Evolutionary conservation across 129 eudicot genomes (phyloP).

Genomic region (Solidago caesia): DNA sequence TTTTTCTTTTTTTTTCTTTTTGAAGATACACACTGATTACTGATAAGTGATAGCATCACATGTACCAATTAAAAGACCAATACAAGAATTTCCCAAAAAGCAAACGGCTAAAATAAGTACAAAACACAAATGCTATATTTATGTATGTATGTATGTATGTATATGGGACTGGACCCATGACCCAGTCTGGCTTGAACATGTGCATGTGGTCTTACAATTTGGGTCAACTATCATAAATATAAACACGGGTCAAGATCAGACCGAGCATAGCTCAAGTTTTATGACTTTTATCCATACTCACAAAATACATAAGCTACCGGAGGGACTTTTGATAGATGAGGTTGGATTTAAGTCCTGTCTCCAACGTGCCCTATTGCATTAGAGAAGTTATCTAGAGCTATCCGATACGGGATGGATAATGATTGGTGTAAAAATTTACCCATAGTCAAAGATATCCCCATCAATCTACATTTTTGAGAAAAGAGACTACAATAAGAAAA

Average conservation of each 20-base stretch:
- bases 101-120: background rate
- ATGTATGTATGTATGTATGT: background rate
- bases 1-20: constrained; percentile 6
- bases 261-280: too few relatives aligned
- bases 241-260: background rate
- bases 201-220: background rate
- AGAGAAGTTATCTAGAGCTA: too few relatives aligned
- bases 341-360: too few relatives aligned
- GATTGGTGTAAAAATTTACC: too few relatives aligned
- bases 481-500: background rate
- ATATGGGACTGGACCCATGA: constrained; percentile 2
- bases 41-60: constrained; percentile 15
- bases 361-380: too few relatives aligned
- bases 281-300: too few relatives aligned
- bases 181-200: background rate
- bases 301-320: too few relatives aligned
- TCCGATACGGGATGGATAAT: too few relatives aligned
- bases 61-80: background rate
- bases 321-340: too few relatives aligned
- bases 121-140: constrained; percentile 4
- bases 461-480: too few relatives aligned
- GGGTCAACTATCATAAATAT: background rate
- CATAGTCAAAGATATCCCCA: too few relatives aligned
- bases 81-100: background rate
- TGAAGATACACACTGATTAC: background rate